Conservation (phyloP, 768 basidiomycete species). For the Wakefieldia striispora region DNA sequence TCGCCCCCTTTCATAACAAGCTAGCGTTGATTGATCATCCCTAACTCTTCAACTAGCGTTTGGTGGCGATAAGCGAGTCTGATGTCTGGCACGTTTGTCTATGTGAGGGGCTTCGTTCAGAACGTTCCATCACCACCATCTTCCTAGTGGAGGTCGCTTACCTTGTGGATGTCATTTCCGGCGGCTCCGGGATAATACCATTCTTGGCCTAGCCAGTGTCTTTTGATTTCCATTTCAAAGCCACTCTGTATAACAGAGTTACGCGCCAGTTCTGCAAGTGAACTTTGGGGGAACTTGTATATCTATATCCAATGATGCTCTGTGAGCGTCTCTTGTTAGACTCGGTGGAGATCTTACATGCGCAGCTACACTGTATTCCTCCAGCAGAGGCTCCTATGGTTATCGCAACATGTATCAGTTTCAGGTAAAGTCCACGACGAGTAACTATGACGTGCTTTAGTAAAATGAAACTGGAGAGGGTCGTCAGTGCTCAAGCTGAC, state of each 20-base stretch:
- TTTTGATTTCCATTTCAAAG: slow-evolving; percentile 98
- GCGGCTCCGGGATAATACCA: slow-evolving; percentile 93
- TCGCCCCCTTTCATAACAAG: not conserved
- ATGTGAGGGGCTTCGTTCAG: not conserved
- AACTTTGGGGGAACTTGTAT: slow-evolving; percentile 93
- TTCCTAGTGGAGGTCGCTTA: slow-evolving; percentile 25
- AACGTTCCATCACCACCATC: not conserved
- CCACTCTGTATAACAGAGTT: slow-evolving; percentile 97
- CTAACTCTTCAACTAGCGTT: slow-evolving; percentile 84
- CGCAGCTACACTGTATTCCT: slow-evolving; percentile 97
- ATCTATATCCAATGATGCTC: slow-evolving; percentile 51
- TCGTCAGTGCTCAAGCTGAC: slow-evolving; percentile 96
- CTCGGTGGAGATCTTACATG: slow-evolving; percentile 55
- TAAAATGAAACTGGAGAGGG: slow-evolving; percentile 97
- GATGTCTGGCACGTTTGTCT: slow-evolving; percentile 98
- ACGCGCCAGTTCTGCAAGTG: slow-evolving; percentile 94
- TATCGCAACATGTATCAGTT: not conserved
- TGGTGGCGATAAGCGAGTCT: slow-evolving; percentile 89
- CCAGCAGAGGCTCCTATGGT: slow-evolving; percentile 82
- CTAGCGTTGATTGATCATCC: slow-evolving; percentile 49
- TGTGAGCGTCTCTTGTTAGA: not conserved
- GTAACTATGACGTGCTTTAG: slow-evolving; percentile 60
- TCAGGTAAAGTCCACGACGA: not conserved
- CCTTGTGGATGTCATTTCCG: slow-evolving; percentile 97
- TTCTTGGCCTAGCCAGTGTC: slow-evolving; percentile 88